Evolutionary conservation across 2,329 filamentous ascomycete species (phyloP).

Genomic region (Ceratocystis ficicola): DNA sequence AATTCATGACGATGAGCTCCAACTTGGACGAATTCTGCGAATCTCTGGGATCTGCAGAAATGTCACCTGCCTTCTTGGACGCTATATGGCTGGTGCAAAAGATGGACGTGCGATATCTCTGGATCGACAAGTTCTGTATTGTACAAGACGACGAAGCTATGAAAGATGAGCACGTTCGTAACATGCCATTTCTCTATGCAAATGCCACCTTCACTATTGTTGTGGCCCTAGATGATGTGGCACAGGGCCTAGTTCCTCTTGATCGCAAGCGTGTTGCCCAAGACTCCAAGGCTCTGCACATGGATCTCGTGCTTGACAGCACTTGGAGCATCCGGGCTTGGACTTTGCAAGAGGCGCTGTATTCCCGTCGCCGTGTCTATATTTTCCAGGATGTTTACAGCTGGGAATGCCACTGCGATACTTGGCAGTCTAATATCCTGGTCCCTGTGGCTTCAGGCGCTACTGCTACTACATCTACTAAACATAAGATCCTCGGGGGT

Average conservation of each 20-base stretch:
- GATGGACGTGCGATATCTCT: conserved; percentile 34
- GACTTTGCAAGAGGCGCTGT: conserved; percentile 36
- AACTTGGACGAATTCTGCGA: conserved; percentile 32
- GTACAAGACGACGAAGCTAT: conserved; percentile 35
- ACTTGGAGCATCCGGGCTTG: conserved; percentile 34
- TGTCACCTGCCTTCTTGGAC: conserved; percentile 35
- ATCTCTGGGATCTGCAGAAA: conserved; percentile 30
- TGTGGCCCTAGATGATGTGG: conserved; percentile 33
- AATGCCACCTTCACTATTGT: conserved; percentile 37
- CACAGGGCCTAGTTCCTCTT: conserved; percentile 31
- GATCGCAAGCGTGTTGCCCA: conserved; percentile 28
- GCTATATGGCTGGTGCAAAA: conserved; percentile 36
- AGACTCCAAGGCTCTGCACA: conserved; percentile 27
- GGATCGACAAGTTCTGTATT: conserved; percentile 38
- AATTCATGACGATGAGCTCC: conserved; percentile 29
- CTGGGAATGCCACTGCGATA: conserved; percentile 38
- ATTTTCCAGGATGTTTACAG: conserved; percentile 35
- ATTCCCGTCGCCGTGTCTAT: conserved; percentile 34
- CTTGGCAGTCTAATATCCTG: conserved; percentile 29
- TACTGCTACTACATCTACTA: conserved; percentile 8
- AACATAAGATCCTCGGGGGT: conserved; percentile 24
- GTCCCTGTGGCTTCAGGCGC: background rate
- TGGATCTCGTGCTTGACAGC: conserved; percentile 32
- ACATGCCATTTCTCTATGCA: conserved; percentile 37
- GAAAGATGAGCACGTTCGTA: conserved; percentile 32